Conservation (phyloP, 805 yeast species). For the Candida michaelii region DNA sequence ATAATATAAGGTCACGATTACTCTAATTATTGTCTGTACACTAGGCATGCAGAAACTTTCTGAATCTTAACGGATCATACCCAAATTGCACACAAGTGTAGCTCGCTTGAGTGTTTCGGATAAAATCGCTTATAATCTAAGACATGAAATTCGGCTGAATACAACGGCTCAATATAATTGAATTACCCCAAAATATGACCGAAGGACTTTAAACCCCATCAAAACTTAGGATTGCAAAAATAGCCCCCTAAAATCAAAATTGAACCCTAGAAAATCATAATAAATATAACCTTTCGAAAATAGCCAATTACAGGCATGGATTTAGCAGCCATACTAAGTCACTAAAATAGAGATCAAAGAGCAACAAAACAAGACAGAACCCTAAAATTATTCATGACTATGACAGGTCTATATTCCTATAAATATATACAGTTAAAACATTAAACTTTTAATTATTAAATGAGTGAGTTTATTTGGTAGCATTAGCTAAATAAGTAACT, state of each 20-base stretch:
- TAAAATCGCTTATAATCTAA: not conserved
- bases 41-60: too few species aligned
- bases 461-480: slow-evolving; percentile 29
- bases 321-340: not conserved
- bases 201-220: not conserved
- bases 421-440: slow-evolving; percentile 10
- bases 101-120: too few species aligned
- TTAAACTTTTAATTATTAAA: slow-evolving; percentile 1
- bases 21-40: too few species aligned
- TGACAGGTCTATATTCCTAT: slow-evolving; percentile 6
- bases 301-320: slow-evolving; percentile 2
- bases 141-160: not conserved
- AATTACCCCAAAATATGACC: too few species aligned
- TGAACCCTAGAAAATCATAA: not conserved
- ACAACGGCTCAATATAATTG: too few species aligned
- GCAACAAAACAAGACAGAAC: not conserved
- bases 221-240: not conserved
- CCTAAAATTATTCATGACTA: not conserved
- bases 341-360: not conserved
- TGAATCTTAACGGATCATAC: too few species aligned
- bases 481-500: slow-evolving; percentile 71
- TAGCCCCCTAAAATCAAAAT: not conserved
- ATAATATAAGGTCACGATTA: too few species aligned
- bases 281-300: not conserved
- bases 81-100: too few species aligned